Percentiles rank a stretch among this genome's conserved stretches.
phyloP scores from a whole-genome alignment of 305 asterid species.

The Stenogyne calaminthoides region DNA sequence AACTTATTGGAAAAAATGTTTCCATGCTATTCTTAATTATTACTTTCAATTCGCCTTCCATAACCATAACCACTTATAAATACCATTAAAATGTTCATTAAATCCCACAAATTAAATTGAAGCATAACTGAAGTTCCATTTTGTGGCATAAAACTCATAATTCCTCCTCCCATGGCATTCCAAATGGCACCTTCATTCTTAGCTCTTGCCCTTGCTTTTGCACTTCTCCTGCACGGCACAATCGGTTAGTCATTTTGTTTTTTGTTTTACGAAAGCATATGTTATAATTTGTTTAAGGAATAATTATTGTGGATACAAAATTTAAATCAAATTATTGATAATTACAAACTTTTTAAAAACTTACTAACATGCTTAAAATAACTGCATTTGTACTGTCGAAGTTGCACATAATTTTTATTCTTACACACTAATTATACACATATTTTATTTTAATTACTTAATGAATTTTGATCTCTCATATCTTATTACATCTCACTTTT shows the following conservation, averaged over 20 bases:
- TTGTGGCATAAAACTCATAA: neutral
- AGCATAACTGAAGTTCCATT: neutral
- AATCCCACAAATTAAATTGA: neutral
- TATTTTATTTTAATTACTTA: too few species aligned
- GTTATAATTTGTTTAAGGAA: too few species aligned
- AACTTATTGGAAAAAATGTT: neutral
- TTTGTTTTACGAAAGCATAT: too few species aligned
- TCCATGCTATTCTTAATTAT: neutral
- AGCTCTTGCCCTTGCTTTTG: constrained; percentile 37
- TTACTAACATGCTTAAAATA: too few species aligned
- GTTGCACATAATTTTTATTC: too few species aligned
- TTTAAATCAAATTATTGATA: too few species aligned
- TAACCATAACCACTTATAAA: neutral
- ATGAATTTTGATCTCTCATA: too few species aligned
- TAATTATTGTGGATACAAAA: too few species aligned
- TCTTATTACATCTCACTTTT: too few species aligned
- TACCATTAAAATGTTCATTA: neutral
- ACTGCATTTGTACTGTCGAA: too few species aligned
- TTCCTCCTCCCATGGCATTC: constrained; percentile 50
- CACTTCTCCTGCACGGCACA: constrained; percentile 29
- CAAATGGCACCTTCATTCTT: constrained; percentile 24
- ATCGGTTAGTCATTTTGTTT: constrained; percentile 43
- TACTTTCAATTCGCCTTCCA: neutral
- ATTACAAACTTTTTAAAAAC: too few species aligned
- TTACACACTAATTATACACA: too few species aligned